Evolutionary conservation across 2,329 filamentous ascomycete species (phyloP), one percentile per base, ranked within the genome.

Genomic region (Aureobasidium sp.): DNA sequence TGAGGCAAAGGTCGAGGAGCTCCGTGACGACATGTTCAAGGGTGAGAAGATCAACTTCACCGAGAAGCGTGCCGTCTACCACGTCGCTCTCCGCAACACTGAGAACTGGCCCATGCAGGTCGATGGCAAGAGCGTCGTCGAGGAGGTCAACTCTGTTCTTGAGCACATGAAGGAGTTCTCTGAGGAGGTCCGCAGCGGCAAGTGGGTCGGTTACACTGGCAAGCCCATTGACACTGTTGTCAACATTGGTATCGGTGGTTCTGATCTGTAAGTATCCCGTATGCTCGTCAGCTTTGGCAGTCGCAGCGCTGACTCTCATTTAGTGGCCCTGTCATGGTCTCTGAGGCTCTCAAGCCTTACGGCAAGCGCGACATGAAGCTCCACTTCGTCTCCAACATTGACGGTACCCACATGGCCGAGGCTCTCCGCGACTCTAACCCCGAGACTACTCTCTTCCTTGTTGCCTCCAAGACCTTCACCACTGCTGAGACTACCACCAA

Each of bases 31-130:
- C 73, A 96, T 99, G 92, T 99, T 99, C 79, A 87, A 86, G 63
- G 94, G 94, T 70, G 90, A 97, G 74, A 93, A 95, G 84, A 97
- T 99, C 83, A 99, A 99, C 85, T 97, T 97, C 80, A 99, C 94
- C 64, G 94, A 99, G 82, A 82, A 93, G 74, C 88, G 94, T 67
- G 94, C 94, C 67, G 94, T 99, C 67, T 96, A 96, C 81, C 94
- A 99, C 79, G 85, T 90, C 69, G 94, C 94, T 53, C 84, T 99
- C 72, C 89, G 94, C 75, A 99, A 99, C 76, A 87, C 92, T 67
- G 83, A 85, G 75, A 92, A 90, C 74, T 86, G 90, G 83, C 86
- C 81, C 52, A 86, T 88, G 84, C 75, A 90, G 77, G 94, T 97
- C 36, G 88, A 97, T 68, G 93, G 92, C 65, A 81, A 92, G 78